Evolutionary conservation across 2,329 filamentous ascomycete genomes (phyloP), one percentile per base, ranked within the genome.

Genomic region (Fusarium luffae): DNA sequence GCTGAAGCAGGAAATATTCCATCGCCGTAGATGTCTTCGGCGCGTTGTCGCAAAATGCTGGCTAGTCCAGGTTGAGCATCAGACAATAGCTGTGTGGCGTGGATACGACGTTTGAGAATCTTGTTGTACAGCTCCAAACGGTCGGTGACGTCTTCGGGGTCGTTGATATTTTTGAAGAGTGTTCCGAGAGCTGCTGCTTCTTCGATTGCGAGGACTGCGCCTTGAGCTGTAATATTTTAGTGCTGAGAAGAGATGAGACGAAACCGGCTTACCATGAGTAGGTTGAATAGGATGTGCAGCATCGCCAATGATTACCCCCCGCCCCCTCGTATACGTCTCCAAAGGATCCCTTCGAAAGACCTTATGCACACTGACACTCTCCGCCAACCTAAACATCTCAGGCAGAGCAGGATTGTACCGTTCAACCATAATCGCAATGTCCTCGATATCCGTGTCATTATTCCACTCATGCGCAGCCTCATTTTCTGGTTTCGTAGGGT

Each of bases 341-440:
- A 63, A 44, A 4, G 49, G 60, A 0, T 63, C 59, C 3, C 59
- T 14, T 0, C 43, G 25, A 1, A 44, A 63, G 0, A 63, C 16
- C 3, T 49, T 63, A 5, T 63, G 59, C 5, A 63, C 60, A 12
- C 58, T 63, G 4, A 63, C 23, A 1, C 49, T 63, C 1, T 59
- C 27, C 1, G 59, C 42, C 1, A 63, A 3, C 2, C 40, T 3
- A 2, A 63, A 63, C 9, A 63, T 12, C n/a, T 63, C 63, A 0
- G 43, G 28, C 1, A 63, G 28, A 0, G 37, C 1, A 0, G 60
- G 43, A 12, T 63, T 27, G 0, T 49, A 63, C 0, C 11, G 7
- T 0, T 30, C 25, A 0, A 63, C 16, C 59, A 63, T 28, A 0
- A 28, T 2, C 2, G 37, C 27, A 0, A 63, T 43, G 1, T 63